Percentiles rank a stretch among this genome's conserved stretches.
Evolutionary conservation across 257 asterid genomes (phyloP).

Genomic region (Solanum sejunctum): DNA sequence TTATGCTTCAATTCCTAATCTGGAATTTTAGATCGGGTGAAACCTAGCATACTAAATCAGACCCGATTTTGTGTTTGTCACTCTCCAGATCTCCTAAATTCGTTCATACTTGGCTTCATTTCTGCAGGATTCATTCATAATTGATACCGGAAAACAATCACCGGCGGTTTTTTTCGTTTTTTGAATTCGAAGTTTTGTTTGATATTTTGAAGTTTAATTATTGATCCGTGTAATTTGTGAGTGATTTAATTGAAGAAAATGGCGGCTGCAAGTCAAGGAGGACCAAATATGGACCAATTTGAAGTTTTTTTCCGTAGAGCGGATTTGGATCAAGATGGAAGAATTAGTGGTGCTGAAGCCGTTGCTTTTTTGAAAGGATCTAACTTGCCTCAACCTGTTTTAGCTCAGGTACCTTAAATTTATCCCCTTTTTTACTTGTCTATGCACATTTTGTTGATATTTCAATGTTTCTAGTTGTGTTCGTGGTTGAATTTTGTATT

Average conservation of each 20-base stretch:
- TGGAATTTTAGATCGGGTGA: background rate
- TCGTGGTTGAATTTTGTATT: background rate
- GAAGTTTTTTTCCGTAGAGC: conserved; percentile 79
- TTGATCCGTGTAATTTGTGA: background rate
- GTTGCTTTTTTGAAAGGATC: conserved; percentile 76
- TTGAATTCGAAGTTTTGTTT: background rate
- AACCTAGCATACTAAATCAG: background rate
- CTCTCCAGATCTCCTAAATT: background rate
- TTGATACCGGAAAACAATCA: background rate
- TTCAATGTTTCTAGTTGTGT: background rate
- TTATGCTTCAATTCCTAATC: background rate
- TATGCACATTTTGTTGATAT: background rate
- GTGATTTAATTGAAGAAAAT: conserved; percentile 5
- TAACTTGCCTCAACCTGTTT: conserved; percentile 65
- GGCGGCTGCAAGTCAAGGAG: conserved; percentile 35
- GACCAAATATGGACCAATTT: conserved; percentile 52
- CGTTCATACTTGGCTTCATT: background rate
- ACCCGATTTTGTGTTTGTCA: background rate
- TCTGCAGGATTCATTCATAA: background rate
- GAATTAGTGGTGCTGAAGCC: conserved; percentile 90
- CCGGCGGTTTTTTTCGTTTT: background rate
- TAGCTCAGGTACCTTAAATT: conserved; percentile 49
- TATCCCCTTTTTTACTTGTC: background rate
- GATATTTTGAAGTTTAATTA: background rate
- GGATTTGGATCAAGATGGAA: conserved; percentile 90